Conservation (phyloP, 2,329 filamentous ascomycete species). For the Talaromyces rugulosus region DNA sequence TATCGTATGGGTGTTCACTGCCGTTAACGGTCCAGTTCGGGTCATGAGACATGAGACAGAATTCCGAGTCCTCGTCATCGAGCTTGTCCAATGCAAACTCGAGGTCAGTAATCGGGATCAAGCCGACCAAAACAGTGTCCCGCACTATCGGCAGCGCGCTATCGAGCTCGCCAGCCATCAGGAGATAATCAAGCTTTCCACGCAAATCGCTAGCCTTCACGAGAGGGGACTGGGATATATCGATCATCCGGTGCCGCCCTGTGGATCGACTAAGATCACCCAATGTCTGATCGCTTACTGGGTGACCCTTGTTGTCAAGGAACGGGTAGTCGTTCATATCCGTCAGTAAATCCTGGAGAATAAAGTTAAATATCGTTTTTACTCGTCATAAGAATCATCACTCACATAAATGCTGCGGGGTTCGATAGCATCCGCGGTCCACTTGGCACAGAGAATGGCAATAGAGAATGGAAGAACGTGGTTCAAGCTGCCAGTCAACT, state of each 20-base stretch:
- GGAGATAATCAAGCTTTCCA: constrained; percentile 73
- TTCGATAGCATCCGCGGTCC: constrained; percentile 94
- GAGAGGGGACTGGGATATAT: constrained; percentile 77
- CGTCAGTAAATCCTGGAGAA: constrained; percentile 71
- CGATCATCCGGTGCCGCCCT: constrained; percentile 74
- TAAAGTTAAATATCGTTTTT: not conserved
- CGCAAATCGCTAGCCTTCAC: constrained; percentile 74
- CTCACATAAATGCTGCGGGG: constrained; percentile 85
- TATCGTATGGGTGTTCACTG: constrained; percentile 56
- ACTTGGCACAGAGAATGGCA: constrained; percentile 90
- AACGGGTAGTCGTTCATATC: constrained; percentile 98
- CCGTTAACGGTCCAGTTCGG: not conserved
- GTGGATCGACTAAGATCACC: constrained; percentile 78
- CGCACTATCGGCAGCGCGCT: constrained; percentile 85
- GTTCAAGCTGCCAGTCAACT: constrained; percentile 89
- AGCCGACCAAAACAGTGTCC: constrained; percentile 72
- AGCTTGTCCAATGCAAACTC: constrained; percentile 88
- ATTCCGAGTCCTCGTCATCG: constrained; percentile 62
- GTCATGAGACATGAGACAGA: constrained; percentile 77
- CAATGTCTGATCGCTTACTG: constrained; percentile 82
- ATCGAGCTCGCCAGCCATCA: constrained; percentile 83
- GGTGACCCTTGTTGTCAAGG: constrained; percentile 86
- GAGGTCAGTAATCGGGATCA: constrained; percentile 91
- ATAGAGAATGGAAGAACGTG: constrained; percentile 94
- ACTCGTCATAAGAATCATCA: constrained; percentile 6